phyloP scores from a whole-genome alignment of 2,329 filamentous ascomycete species.

The Leptographium wingfieldii region DNA sequence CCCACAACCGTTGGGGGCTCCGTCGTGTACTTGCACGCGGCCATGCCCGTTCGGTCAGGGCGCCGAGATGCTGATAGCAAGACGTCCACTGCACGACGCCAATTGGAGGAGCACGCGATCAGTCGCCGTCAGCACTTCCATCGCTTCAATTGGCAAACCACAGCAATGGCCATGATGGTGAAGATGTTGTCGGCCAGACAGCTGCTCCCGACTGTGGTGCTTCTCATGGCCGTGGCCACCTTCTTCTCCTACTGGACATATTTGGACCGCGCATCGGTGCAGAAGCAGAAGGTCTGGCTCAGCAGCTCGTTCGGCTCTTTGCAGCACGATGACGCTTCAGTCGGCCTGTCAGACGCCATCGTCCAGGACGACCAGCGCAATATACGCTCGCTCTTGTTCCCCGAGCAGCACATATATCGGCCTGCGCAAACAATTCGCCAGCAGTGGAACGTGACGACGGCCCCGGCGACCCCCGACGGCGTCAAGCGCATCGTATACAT shows the following conservation, averaged over 20 bases:
- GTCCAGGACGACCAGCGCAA: not conserved
- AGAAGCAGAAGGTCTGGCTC: not conserved
- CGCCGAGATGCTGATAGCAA: no score
- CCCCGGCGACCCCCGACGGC: not conserved
- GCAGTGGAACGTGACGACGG: slow-evolving; percentile 4
- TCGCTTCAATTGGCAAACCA: not conserved
- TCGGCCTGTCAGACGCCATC: not conserved
- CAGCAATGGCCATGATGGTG: not conserved
- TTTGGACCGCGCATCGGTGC: not conserved
- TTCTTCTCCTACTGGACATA: not conserved
- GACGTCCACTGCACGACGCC: no score
- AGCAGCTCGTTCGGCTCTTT: not conserved
- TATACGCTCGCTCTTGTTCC: not conserved
- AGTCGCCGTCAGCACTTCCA: not conserved
- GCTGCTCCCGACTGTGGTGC: not conserved
- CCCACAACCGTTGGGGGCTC: not conserved
- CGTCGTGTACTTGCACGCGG: not conserved
- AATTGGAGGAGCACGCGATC: not conserved
- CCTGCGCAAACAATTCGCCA: not conserved
- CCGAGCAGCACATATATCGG: slow-evolving; percentile 2
- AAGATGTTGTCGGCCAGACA: not conserved
- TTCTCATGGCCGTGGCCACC: not conserved
- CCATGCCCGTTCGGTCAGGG: no score
- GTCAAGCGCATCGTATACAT: slow-evolving; percentile 1
- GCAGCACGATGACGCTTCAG: not conserved